Percentiles rank a stretch among this genome's conserved stretches.
Evolutionary conservation across 2,329 filamentous ascomycete species (phyloP).

Genomic region (Beauveria australis): DNA sequence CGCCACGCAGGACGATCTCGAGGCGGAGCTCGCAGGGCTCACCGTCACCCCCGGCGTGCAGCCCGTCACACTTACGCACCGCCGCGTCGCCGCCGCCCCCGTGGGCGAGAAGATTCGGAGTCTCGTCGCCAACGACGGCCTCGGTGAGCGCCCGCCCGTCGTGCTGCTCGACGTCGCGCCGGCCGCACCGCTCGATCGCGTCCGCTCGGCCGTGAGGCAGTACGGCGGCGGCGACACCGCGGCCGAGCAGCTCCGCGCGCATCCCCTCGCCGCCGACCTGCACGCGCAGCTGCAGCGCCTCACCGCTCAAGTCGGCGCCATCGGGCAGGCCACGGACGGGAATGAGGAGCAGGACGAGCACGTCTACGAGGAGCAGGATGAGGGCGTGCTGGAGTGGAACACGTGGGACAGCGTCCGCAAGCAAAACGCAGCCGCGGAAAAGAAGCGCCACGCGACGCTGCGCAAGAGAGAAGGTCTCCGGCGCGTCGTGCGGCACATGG

Average conservation of each 20-base stretch:
- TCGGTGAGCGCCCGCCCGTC: conserved; percentile 19
- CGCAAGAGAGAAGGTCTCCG: not conserved
- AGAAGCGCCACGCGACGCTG: not conserved
- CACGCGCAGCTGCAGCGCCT: not conserved
- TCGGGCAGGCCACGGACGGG: not conserved
- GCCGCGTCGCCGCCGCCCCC: conserved; percentile 16
- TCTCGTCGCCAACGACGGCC: conserved; percentile 17
- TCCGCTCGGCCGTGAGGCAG: conserved; percentile 30
- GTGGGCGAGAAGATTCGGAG: conserved; percentile 20
- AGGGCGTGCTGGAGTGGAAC: not conserved
- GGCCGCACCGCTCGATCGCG: conserved; percentile 21
- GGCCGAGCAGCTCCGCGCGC: conserved; percentile 4
- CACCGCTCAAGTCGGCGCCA: not conserved
- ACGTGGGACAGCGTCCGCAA: too few relatives aligned
- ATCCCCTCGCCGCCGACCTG: conserved; percentile 11
- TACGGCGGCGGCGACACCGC: conserved; percentile 26
- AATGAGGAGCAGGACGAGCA: not conserved
- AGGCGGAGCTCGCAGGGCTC: conserved; percentile 20
- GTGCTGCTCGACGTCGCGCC: conserved; percentile 25
- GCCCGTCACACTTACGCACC: conserved; percentile 12
- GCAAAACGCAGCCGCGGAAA: not conserved
- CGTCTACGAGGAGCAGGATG: not conserved
- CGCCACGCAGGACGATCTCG: conserved; percentile 13
- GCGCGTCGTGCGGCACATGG: conserved; percentile 1
- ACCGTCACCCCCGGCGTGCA: conserved; percentile 22